Evolutionary conservation across 1,284 basidiomycete genomes (phyloP).

Genomic region (Testicularia cyperi): DNA sequence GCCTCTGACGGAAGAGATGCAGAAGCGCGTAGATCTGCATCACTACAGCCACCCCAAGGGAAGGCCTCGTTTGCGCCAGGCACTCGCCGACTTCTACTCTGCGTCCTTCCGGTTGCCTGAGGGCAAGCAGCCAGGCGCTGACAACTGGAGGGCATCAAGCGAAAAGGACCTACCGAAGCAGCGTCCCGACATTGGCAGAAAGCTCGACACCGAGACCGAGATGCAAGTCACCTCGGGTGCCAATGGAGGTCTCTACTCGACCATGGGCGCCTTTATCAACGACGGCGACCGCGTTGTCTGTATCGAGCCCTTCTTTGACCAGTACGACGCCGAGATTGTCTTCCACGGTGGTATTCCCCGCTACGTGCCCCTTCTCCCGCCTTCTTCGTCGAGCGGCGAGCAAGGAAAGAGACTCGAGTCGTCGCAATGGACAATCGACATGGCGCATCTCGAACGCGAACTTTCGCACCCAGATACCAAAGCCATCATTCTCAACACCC

Average conservation of each 20-base stretch:
- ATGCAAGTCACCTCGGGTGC: constrained; percentile 93
- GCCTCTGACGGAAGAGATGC: constrained; percentile 20
- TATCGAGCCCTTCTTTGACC: constrained; percentile 94
- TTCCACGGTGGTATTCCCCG: constrained; percentile 75
- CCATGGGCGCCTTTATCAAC: constrained; percentile 45
- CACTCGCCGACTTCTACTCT: constrained; percentile 44
- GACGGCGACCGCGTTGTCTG: constrained; percentile 89
- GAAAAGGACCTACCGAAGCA: constrained; percentile 17
- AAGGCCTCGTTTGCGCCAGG: constrained; percentile 45
- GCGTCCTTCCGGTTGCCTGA: constrained; percentile 34
- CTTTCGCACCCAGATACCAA: constrained; percentile 73
- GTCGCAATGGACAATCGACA: constrained; percentile 64
- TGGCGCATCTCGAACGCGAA: constrained; percentile 70
- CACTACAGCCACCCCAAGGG: constrained; percentile 58
- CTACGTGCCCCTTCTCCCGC: constrained; percentile 91
- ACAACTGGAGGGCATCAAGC: constrained; percentile 10
- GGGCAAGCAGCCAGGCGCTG: constrained; percentile 27
- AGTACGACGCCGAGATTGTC: constrained; percentile 69
- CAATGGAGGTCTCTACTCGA: constrained; percentile 62
- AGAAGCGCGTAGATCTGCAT: constrained; percentile 49
- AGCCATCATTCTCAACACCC: constrained; percentile 67
- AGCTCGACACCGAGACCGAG: constrained; percentile 80
- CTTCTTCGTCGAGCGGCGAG: constrained; percentile 52
- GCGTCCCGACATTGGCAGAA: constrained; percentile 62
- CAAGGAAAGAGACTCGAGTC: constrained; percentile 46